Percentiles rank a stretch among this genome's conserved stretches.
These are phyloP conservation scores for Zymoseptoria passerinii DNA, from an alignment of 2,329 filamentous ascomycete genomes.

Conservation along the genomic window DNA sequence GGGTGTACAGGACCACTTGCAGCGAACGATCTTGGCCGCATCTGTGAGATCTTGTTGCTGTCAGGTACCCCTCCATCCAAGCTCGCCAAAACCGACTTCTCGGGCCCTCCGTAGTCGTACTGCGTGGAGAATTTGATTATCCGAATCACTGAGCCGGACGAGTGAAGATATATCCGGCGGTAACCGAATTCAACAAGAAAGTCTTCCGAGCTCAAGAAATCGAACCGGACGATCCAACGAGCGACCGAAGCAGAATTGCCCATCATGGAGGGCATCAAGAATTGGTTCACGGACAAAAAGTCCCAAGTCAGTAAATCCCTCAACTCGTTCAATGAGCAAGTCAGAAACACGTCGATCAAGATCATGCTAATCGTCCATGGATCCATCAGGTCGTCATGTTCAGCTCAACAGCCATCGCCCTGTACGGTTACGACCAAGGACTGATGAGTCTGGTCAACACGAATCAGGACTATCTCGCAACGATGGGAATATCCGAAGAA, in stretches of 20 bases:
- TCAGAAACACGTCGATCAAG: slow-evolving; percentile 33
- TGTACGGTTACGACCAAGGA: slow-evolving; percentile 44
- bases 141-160: neutral
- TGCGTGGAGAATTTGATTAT: neutral
- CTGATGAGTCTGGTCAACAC: slow-evolving; percentile 51
- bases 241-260: neutral
- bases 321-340: neutral
- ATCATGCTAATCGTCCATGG: slow-evolving; percentile 4
- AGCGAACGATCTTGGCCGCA: neutral
- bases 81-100: neutral
- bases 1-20: neutral
- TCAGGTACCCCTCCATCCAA: neutral
- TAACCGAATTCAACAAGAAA: neutral
- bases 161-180: neutral
- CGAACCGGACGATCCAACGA: neutral
- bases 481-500: slow-evolving; percentile 47
- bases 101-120: too few species aligned
- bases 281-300: slow-evolving; percentile 15
- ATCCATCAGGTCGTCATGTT: slow-evolving; percentile 42
- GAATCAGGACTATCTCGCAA: slow-evolving; percentile 47
- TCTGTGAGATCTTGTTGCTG: neutral
- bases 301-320: slow-evolving; percentile 11
- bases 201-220: neutral
- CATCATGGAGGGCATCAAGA: slow-evolving; percentile 3
- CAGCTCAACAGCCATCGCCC: slow-evolving; percentile 46